phyloP scores from a whole-genome alignment of 768 basidiomycete species.

The Xerocomus potaroensis region DNA sequence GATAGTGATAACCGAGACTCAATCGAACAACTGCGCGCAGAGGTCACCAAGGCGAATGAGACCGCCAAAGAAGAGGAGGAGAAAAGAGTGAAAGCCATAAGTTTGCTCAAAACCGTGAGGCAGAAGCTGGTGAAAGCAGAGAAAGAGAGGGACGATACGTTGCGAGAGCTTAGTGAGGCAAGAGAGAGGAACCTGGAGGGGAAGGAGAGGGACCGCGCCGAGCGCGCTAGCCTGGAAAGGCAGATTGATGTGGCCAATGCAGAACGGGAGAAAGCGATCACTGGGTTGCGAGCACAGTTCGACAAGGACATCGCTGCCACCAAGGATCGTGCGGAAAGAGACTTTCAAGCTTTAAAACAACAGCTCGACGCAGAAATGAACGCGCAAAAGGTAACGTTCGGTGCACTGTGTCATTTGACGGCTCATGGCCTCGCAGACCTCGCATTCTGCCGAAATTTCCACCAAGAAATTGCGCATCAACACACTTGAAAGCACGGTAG shows the following conservation, averaged over 20 bases:
- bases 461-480: slow-evolving; percentile 58
- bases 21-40: slow-evolving; percentile 54
- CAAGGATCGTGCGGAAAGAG: slow-evolving; percentile 73
- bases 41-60: slow-evolving; percentile 57
- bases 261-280: slow-evolving; percentile 60
- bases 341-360: slow-evolving; percentile 55
- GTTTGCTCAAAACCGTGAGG: slow-evolving; percentile 89
- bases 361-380: slow-evolving; percentile 78
- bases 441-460: slow-evolving; percentile 64
- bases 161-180: slow-evolving; percentile 49
- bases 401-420: slow-evolving; percentile 4
- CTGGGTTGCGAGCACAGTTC: slow-evolving; percentile 59
- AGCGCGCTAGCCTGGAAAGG: slow-evolving; percentile 50
- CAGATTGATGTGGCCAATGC: slow-evolving; percentile 59
- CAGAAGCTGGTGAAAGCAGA: slow-evolving; percentile 97
- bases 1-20: slow-evolving; percentile 45
- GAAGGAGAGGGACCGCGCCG: slow-evolving; percentile 39
- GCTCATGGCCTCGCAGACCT: slow-evolving; percentile 42
- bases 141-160: slow-evolving; percentile 82
- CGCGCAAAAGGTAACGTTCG: slow-evolving; percentile 56
- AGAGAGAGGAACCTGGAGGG: slow-evolving; percentile 54
- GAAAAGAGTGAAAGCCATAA: slow-evolving; percentile 92
- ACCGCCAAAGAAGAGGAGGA: slow-evolving; percentile 92
- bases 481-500: slow-evolving; percentile 67
- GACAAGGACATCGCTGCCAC: slow-evolving; percentile 62